phyloP scores from a whole-genome alignment of 306 rosid species.

The Citrullus mucosospermus region DNA sequence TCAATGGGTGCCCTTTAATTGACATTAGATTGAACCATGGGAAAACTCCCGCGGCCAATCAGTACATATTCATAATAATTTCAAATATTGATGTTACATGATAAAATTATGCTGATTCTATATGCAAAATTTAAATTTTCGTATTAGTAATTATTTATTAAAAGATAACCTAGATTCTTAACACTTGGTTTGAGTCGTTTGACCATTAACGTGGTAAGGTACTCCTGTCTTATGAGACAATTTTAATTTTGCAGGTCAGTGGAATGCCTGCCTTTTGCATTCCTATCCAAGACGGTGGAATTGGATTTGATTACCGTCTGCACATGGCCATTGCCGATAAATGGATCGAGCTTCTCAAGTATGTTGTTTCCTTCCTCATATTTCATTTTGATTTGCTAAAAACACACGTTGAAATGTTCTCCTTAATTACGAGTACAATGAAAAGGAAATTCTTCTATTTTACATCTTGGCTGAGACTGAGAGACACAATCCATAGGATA shows the following conservation, averaged over 20 bases:
- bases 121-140: neutral
- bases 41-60: neutral
- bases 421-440: neutral
- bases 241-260: conserved; percentile 61
- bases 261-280: conserved; percentile 96
- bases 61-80: neutral
- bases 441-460: neutral
- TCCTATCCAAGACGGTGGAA: conserved; percentile 78
- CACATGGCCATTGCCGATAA: conserved; percentile 98
- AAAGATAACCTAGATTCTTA: neutral
- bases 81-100: neutral
- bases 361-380: conserved; percentile 14
- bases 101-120: neutral
- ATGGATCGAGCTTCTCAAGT: conserved; percentile 96
- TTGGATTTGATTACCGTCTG: conserved; percentile 91
- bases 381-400: neutral
- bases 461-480: neutral
- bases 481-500: neutral
- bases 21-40: neutral
- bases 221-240: neutral
- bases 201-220: neutral
- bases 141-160: neutral
- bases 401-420: neutral
- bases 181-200: neutral
- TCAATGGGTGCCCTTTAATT: neutral